A percentile compares a stretch with the other conserved stretches of the same genome.
Conservation (phyloP, 768 basidiomycete genomes). For the Leccinum aurantiacum region DNA sequence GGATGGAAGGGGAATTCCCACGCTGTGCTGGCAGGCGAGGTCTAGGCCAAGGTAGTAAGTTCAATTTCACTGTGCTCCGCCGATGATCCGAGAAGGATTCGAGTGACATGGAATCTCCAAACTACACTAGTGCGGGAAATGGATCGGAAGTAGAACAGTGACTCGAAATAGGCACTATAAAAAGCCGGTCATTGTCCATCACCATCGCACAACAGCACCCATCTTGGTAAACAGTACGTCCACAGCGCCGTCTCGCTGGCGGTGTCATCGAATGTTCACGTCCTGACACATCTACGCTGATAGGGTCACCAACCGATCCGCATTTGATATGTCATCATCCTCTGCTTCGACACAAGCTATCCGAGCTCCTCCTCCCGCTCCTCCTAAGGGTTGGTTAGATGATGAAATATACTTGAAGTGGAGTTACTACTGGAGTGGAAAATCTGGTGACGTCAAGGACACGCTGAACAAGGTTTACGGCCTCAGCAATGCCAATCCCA, state of each 20-base stretch:
- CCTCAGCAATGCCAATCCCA: background rate
- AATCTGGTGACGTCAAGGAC: background rate
- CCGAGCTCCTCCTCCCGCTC: background rate
- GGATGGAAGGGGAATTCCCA: too few relatives aligned
- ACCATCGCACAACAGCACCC: too few relatives aligned
- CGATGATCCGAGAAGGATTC: too few relatives aligned
- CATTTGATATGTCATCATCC: background rate
- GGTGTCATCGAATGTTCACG: background rate
- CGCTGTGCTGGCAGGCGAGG: too few relatives aligned
- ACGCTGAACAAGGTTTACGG: background rate
- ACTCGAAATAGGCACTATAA: too few relatives aligned
- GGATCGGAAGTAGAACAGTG: too few relatives aligned
- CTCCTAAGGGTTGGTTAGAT: slow-evolving; percentile 4
- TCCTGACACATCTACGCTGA: background rate
- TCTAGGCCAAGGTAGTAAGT: too few relatives aligned
- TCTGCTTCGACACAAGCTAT: background rate
- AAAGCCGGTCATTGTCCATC: too few relatives aligned
- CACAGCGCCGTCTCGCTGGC: background rate
- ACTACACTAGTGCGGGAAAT: too few relatives aligned
- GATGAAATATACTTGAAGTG: background rate
- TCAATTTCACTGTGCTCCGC: too few relatives aligned
- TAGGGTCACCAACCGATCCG: background rate
- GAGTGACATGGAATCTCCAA: too few relatives aligned
- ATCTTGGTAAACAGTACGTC: background rate
- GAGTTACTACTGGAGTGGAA: slow-evolving; percentile 1